phyloP scores from a whole-genome alignment of 148 eudicot species.

The Limonium bicolor region DNA sequence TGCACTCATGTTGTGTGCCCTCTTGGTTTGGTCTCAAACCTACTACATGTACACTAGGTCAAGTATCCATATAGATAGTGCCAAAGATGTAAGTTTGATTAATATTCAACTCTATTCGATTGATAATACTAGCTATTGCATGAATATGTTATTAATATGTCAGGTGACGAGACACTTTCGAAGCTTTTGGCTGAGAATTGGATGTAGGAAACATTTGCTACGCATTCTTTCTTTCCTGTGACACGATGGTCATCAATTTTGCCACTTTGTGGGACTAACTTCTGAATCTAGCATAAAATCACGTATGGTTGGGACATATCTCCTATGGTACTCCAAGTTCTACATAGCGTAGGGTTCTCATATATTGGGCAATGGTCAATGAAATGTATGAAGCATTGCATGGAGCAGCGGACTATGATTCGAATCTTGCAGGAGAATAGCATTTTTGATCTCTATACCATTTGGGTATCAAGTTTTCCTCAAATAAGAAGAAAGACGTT shows the following conservation, averaged over 20 bases:
- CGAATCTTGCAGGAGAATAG: constrained; percentile 36
- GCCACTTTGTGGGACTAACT: constrained; percentile 41
- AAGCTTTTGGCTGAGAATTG: constrained; percentile 25
- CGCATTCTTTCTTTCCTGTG: constrained; percentile 47
- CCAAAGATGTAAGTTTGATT: too few species aligned
- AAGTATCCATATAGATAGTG: too few species aligned
- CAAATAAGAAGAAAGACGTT: constrained; percentile 29
- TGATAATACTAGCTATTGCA: too few species aligned
- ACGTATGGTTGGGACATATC: constrained; percentile 52
- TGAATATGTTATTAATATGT: too few species aligned
- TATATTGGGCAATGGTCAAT: constrained; percentile 27
- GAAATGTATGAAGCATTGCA: too few species aligned
- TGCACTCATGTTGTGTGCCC: too few species aligned
- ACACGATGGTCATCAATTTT: constrained; percentile 34
- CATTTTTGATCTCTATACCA: constrained; percentile 18
- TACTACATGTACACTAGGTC: too few species aligned
- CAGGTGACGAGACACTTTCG: constrained; percentile 31
- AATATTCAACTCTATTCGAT: too few species aligned
- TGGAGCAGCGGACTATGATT: constrained; percentile 23
- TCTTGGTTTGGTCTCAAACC: too few species aligned
- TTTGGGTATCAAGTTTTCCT: constrained; percentile 42
- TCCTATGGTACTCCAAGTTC: constrained; percentile 32
- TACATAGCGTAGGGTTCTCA: constrained; percentile 38
- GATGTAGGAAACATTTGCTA: constrained; percentile 35
- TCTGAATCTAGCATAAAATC: constrained; percentile 55